Evolutionary conservation across 306 rosid genomes (phyloP), one percentile per base, ranked within the genome.

Genomic region (Carpinus viminea): DNA sequence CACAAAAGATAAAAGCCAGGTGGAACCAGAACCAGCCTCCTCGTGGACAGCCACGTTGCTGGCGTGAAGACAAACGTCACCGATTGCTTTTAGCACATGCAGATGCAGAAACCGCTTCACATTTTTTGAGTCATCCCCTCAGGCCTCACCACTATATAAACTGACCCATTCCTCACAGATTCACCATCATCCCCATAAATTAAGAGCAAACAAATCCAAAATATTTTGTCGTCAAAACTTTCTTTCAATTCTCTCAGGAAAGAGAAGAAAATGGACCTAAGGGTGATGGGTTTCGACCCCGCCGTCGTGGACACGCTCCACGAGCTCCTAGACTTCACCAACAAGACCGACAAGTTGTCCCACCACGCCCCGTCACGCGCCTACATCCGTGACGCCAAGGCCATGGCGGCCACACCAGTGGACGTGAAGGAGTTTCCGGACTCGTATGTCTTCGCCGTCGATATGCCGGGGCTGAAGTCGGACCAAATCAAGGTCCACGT

Each of bases 251-350:
- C 18, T 53, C 26, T 0, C 1, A 24, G 26, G 26, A 24, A 24
- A 52, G 45, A 21, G 6, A 68, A 45, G 5, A 13, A 76, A 70
- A 80, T 82, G 86, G 80, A 78, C 34, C 7, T 75, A 75, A 87
- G 77, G 71, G 70, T 50, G 28, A n/a, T 88, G 72, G 83, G 84
- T 10, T 12, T 84, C 18, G 90, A 86, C 34, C 34, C 34, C 34
- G 50, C 48, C 53, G 51, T 82, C 17, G 28, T 84, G 1, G 84
- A 86, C 41, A 51, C 81, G 45, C 72, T 86, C 72, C 90, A 89
- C 62, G 89, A 88, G 82, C 75, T 81, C 20, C 81, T 88, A 0
- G 91, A 88, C 52, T 50, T 80, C 65, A 8, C 86, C 2, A 87
- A 83, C 20, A 87, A 86, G 73, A 13, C 78, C 0, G 77, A 74